These are phyloP conservation scores for Cordyceps tenuipes DNA, from an alignment of 2,329 filamentous ascomycete species.

Conservation along the genomic window DNA sequence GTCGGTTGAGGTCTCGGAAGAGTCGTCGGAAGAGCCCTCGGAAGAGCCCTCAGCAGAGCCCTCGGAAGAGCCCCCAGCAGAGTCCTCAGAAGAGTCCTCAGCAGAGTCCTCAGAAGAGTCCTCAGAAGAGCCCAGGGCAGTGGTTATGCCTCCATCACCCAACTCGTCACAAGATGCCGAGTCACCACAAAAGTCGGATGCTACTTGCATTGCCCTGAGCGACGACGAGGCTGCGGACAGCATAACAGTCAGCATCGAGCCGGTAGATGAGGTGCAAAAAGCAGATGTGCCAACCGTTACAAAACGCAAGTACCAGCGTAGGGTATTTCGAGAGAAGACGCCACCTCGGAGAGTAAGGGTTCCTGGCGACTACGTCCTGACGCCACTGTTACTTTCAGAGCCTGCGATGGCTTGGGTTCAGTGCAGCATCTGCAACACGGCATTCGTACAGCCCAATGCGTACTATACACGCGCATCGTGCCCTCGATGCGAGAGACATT, in stretches of 20 bases:
- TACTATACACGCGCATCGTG: constrained; percentile 82
- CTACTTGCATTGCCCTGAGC: background rate
- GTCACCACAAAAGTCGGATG: constrained; percentile 4
- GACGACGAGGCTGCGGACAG: constrained; percentile 6
- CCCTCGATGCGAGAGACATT: constrained; percentile 88
- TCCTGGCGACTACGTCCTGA: constrained; percentile 77
- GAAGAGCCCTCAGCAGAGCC: no score
- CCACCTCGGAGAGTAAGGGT: constrained; percentile 36
- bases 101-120: no score
- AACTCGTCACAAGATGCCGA: constrained; percentile 5
- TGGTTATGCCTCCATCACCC: background rate
- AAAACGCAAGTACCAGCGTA: constrained; percentile 28
- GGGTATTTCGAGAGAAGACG: constrained; percentile 26
- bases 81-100: no score
- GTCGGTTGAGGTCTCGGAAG: no score
- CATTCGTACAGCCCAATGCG: constrained; percentile 82
- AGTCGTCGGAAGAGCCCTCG: no score
- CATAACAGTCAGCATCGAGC: constrained; percentile 22
- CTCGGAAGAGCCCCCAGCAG: no score
- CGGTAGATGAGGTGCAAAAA: constrained; percentile 9
- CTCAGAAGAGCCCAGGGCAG: background rate
- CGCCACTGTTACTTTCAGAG: constrained; percentile 64
- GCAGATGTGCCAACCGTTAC: constrained; percentile 13
- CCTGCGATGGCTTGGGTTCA: constrained; percentile 76
- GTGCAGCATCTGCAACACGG: constrained; percentile 72